Conservation (phyloP, 2,329 filamentous ascomycete genomes). For the Sphaerostilbella broomeana region DNA sequence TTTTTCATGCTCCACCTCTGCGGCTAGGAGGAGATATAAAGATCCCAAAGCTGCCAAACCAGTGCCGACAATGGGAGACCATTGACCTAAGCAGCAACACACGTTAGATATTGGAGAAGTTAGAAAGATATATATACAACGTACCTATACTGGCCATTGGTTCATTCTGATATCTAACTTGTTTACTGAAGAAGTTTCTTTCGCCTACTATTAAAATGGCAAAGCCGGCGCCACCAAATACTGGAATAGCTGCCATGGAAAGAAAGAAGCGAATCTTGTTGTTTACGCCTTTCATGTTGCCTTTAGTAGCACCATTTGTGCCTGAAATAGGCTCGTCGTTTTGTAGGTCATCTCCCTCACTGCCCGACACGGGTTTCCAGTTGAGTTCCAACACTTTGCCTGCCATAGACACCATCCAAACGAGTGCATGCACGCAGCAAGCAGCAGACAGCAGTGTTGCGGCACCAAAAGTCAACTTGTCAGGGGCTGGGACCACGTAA, state of each 20-base stretch:
- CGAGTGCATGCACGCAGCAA: slow-evolving; percentile 57
- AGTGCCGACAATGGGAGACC: slow-evolving; percentile 54
- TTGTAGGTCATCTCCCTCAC: slow-evolving; percentile 19
- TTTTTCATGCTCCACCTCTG: slow-evolving; percentile 20
- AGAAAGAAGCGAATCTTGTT: slow-evolving; percentile 47
- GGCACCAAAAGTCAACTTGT: slow-evolving; percentile 49
- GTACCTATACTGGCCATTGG: slow-evolving; percentile 54
- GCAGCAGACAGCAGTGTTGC: slow-evolving; percentile 56
- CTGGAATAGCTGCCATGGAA: slow-evolving; percentile 48
- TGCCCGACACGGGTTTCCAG: slow-evolving; percentile 41
- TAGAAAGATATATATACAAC: slow-evolving; percentile 13
- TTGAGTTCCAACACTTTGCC: slow-evolving; percentile 58
- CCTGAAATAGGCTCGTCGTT: slow-evolving; percentile 40
- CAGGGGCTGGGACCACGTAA: slow-evolving; percentile 54
- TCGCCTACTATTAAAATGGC: slow-evolving; percentile 57
- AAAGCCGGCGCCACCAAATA: slow-evolving; percentile 53
- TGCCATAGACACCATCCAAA: slow-evolving; percentile 56
- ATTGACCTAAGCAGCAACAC: slow-evolving; percentile 39
- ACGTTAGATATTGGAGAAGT: not conserved
- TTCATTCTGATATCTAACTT: slow-evolving; percentile 53
- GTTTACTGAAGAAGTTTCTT: slow-evolving; percentile 54
- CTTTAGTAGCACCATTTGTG: slow-evolving; percentile 48
- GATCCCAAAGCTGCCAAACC: slow-evolving; percentile 52
- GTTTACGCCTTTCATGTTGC: slow-evolving; percentile 49
- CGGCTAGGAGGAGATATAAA: slow-evolving; percentile 45